phyloP scores from a whole-genome alignment of 2,329 filamentous ascomycete genomes.

The Talaromyces piceae region DNA sequence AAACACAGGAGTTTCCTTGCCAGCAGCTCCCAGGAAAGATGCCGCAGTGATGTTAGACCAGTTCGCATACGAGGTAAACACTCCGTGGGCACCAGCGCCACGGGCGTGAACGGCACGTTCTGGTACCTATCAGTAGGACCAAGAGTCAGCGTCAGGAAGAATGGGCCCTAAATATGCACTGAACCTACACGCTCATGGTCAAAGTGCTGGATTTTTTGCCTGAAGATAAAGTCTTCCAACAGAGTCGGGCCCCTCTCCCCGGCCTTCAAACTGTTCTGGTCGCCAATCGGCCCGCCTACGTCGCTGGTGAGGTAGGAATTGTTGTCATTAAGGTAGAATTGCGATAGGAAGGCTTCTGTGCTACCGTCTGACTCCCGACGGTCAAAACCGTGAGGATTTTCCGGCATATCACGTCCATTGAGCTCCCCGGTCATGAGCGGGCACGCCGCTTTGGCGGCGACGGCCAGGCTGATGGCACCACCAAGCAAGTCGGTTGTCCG shows the following conservation, averaged over 20 bases:
- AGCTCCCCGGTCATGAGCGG: slow-evolving; percentile 5
- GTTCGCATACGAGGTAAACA: slow-evolving; percentile 60
- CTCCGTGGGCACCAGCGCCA: slow-evolving; percentile 60
- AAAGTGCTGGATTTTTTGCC: slow-evolving; percentile 64
- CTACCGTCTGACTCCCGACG: slow-evolving; percentile 37
- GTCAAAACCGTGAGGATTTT: slow-evolving; percentile 18
- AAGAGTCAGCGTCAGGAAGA: background rate
- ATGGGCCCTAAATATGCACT: background rate
- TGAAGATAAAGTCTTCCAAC: slow-evolving; percentile 65
- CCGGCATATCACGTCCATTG: background rate
- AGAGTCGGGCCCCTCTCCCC: slow-evolving; percentile 60
- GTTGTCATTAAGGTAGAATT: slow-evolving; percentile 46
- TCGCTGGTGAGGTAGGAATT: slow-evolving; percentile 56
- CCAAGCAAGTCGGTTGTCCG: slow-evolving; percentile 2
- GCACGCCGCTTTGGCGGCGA: slow-evolving; percentile 2
- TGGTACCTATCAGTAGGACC: slow-evolving; percentile 44
- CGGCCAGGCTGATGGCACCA: background rate
- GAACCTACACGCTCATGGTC: slow-evolving; percentile 59
- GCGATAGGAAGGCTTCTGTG: slow-evolving; percentile 36
- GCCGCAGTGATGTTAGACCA: slow-evolving; percentile 62
- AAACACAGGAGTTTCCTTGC: slow-evolving; percentile 58
- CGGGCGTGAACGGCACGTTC: slow-evolving; percentile 64
- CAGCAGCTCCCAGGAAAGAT: slow-evolving; percentile 51
- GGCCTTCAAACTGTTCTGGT: slow-evolving; percentile 60
- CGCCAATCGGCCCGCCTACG: slow-evolving; percentile 59